phyloP scores from a whole-genome alignment of 371 early-diverging fungal species.

The Rhizopus delemar region DNA sequence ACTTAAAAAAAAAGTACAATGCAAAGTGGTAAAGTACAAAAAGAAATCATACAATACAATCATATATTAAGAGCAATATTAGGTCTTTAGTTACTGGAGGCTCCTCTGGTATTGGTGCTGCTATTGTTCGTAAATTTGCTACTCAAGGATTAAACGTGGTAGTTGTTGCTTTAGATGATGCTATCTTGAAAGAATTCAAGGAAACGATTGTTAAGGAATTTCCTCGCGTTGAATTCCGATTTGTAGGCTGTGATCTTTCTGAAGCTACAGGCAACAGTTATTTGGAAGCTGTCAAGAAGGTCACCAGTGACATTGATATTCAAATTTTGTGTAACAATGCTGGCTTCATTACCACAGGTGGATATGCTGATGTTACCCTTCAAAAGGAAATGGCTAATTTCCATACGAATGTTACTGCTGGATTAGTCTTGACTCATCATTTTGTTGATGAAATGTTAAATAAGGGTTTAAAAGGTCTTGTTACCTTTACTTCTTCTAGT shows the following conservation, averaged over 20 bases:
- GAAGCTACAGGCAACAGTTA: slow-evolving; percentile 39
- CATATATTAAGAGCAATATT: not conserved
- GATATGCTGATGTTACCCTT: slow-evolving; percentile 49
- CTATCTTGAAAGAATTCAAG: slow-evolving; percentile 40
- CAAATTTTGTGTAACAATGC: slow-evolving; percentile 68
- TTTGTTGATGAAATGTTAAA: slow-evolving; percentile 54
- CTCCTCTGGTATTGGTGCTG: slow-evolving; percentile 65
- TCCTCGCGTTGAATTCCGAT: slow-evolving; percentile 51
- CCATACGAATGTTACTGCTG: slow-evolving; percentile 59
- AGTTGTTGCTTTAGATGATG: slow-evolving; percentile 60
- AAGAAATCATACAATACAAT: not conserved
- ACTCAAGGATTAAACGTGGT: slow-evolving; percentile 60
- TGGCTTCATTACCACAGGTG: slow-evolving; percentile 62
- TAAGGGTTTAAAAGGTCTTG: slow-evolving; percentile 43
- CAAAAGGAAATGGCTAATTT: slow-evolving; percentile 53
- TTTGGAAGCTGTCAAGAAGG: slow-evolving; percentile 46
- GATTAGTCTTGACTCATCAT: slow-evolving; percentile 53
- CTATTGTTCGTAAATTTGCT: slow-evolving; percentile 59
- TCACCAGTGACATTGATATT: slow-evolving; percentile 51
- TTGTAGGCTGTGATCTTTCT: slow-evolving; percentile 57
- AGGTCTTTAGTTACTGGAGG: slow-evolving; percentile 62
- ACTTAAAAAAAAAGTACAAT: slow-evolving; percentile 60
- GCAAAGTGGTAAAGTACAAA: slow-evolving; percentile 54
- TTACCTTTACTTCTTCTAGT: slow-evolving; percentile 62
- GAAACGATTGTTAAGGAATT: slow-evolving; percentile 44